phyloP scores from a whole-genome alignment of 768 basidiomycete genomes.

The Asterophora parasitica region DNA sequence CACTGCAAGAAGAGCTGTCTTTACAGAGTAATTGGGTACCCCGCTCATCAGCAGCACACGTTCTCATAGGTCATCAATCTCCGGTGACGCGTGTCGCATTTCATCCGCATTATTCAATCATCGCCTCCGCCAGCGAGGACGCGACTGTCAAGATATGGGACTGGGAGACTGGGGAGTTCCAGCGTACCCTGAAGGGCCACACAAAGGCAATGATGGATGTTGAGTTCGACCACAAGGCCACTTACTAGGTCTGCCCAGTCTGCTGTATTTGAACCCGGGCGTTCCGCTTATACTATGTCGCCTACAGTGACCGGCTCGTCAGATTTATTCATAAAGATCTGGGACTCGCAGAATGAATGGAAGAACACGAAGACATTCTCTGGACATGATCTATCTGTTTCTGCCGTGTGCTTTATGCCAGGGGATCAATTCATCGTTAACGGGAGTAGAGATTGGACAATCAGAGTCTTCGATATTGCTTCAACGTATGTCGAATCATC shows the following conservation, averaged over 20 bases:
- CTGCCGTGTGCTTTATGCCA: conserved; percentile 80
- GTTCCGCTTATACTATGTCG: neutral
- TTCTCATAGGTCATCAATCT: conserved; percentile 70
- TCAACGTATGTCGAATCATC: conserved; percentile 56
- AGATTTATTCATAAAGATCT: conserved; percentile 88
- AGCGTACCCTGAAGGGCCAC: conserved; percentile 88
- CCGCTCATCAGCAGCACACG: conserved; percentile 74
- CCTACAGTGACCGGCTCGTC: conserved; percentile 60
- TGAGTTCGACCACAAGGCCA: conserved; percentile 84
- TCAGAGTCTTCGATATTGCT: conserved; percentile 82
- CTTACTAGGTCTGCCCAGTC: conserved; percentile 54
- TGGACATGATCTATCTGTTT: conserved; percentile 90
- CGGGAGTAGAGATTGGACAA: conserved; percentile 83
- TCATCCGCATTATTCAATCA: conserved; percentile 77
- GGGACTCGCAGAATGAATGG: conserved; percentile 88
- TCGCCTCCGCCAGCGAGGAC: conserved; percentile 87
- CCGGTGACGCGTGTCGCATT: conserved; percentile 79
- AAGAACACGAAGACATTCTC: conserved; percentile 83
- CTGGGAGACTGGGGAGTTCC: conserved; percentile 93
- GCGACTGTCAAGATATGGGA: conserved; percentile 93
- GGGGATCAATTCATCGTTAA: conserved; percentile 81
- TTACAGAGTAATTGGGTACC: conserved; percentile 83
- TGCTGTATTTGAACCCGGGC: neutral
- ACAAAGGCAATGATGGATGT: conserved; percentile 85
- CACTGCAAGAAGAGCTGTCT: conserved; percentile 69